Evolutionary conservation across 345 rosid species (phyloP).

Genomic region (Acer campestre): DNA sequence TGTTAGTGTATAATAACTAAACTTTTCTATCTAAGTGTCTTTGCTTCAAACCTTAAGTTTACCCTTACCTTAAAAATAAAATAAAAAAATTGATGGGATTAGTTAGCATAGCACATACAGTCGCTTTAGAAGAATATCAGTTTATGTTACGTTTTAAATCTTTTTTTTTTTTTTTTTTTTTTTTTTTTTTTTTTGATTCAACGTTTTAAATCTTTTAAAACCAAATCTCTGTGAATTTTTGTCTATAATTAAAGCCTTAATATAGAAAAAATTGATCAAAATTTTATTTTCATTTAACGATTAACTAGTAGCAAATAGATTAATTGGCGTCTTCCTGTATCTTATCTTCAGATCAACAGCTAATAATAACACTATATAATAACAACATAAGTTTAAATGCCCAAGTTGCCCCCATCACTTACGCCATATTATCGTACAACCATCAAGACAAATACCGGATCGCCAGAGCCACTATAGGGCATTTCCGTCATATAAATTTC

Average conservation of each 20-base stretch:
- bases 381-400: background rate
- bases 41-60: no score
- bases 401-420: background rate
- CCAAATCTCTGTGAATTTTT: no score
- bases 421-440: background rate
- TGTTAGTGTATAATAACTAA: no score
- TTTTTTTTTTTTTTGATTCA: no score
- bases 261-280: background rate
- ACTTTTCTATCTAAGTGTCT: no score
- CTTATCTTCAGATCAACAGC: background rate
- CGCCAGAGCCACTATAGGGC: constrained; percentile 15
- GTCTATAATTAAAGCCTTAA: no score
- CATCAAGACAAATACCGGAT: no score
- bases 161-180: no score
- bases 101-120: no score
- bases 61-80: no score
- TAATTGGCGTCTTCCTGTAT: background rate
- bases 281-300: background rate
- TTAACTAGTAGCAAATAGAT: background rate
- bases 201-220: no score
- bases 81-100: no score
- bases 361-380: background rate
- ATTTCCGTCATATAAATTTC: constrained; percentile 24
- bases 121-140: background rate
- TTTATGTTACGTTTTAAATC: background rate